phyloP scores from a whole-genome alignment of 73 alveolate genomes.

The Stentor coeruleus region DNA sequence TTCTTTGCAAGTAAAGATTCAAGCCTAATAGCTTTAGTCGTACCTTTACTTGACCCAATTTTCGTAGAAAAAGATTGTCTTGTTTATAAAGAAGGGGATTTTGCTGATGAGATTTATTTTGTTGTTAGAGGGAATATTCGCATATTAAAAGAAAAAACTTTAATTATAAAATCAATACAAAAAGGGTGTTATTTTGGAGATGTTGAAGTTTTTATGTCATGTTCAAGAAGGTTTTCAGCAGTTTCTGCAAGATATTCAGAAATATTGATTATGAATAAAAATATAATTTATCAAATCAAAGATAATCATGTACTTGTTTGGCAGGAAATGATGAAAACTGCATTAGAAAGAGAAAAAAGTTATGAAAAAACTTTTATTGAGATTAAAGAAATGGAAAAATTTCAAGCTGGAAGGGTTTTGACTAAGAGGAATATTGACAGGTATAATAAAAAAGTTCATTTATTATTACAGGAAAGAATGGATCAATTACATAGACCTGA shows the following conservation, averaged over 20 bases:
- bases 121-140: not conserved
- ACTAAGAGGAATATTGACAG: too few species aligned
- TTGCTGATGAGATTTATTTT: constrained; percentile 43
- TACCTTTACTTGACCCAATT: constrained; percentile 39
- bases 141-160: constrained; percentile 30
- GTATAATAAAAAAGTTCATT: too few species aligned
- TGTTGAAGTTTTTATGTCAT: not conserved
- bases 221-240: not conserved
- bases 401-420: too few species aligned
- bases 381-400: too few species aligned
- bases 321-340: not conserved
- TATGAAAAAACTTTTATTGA: not conserved
- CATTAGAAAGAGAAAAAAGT: not conserved
- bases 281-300: not conserved
- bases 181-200: not conserved
- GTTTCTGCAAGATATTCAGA: not conserved
- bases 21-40: constrained; percentile 31
- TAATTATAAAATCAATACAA: not conserved
- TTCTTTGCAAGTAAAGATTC: constrained; percentile 39
- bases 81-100: constrained; percentile 38
- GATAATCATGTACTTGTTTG: not conserved
- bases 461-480: too few species aligned
- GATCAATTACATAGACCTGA: too few species aligned
- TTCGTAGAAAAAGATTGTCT: constrained; percentile 26
- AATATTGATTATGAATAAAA: not conserved